Base-by-base conservation (phyloP, 768 basidiomycete species). In the Terana coerulea region DNA sequence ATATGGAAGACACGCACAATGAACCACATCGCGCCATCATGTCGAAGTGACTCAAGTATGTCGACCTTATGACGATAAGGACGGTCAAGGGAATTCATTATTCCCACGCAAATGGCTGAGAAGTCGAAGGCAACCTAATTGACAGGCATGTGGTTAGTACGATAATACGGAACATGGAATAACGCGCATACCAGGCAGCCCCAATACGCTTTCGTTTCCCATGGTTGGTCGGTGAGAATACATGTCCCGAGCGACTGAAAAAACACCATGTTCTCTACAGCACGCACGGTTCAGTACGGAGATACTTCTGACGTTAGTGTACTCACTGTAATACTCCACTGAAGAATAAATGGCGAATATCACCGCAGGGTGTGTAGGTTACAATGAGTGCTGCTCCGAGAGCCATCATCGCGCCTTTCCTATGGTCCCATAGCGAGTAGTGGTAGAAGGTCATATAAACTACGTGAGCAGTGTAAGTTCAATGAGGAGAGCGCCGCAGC, bases 111-210 rank as follows among this genome's bases (percentile, higher is more conserved):
- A 14, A 35, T 17, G 5, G 45, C 34, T 29, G 29, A 15, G 46
- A 47, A 17, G 19, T 47, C 46, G 24, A 47, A 47, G 5, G 34
- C 30, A 17, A 30, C 8, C 45, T 47, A n/a, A 10, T n/a, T n/a
- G n/a, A n/a, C n/a, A n/a, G n/a, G n/a, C n/a, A n/a, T n/a, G n/a
- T n/a, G n/a, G n/a, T n/a, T n/a, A n/a, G n/a, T n/a, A n/a, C n/a
- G n/a, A n/a, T n/a, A n/a, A n/a, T n/a, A n/a, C n/a, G n/a, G n/a
- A n/a, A n/a, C n/a, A n/a, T n/a, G n/a, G n/a, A n/a, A n/a, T n/a
- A n/a, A n/a, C n/a, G n/a, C n/a, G 21, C 53, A 2, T 19, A 55
- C 53, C 49, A 50, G 41, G 26, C 36, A 49, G 3, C 6, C 53
- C 47, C 47, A 55, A 12, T 45, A 26, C 10, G 31, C 53, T 9